phyloP scores from a whole-genome alignment of 768 basidiomycete species.

The Psilocybe azurescens region DNA sequence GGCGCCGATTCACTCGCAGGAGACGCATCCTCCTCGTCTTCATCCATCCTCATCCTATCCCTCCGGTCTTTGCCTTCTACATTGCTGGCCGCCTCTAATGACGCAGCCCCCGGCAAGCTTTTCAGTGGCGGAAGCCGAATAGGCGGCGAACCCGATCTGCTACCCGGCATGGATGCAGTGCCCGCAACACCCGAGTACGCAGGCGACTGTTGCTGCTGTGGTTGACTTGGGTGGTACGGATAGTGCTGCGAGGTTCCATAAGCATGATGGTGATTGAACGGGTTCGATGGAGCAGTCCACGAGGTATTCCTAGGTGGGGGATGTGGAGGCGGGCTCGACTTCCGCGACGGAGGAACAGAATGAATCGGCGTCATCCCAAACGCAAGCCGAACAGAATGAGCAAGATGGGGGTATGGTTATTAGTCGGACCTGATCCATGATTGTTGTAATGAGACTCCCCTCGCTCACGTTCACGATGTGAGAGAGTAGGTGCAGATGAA shows the following conservation, averaged over 20 bases:
- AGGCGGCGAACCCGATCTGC: slow-evolving; percentile 71
- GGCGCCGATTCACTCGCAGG: slow-evolving; percentile 14
- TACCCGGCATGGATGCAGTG: slow-evolving; percentile 53
- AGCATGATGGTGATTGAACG: slow-evolving; percentile 19
- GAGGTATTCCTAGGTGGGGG: slow-evolving; percentile 27
- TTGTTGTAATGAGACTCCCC: slow-evolving; percentile 25
- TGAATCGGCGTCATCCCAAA: slow-evolving; percentile 93
- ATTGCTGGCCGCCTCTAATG: slow-evolving; percentile 14
- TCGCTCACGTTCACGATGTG: slow-evolving; percentile 15
- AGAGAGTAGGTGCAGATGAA: slow-evolving; percentile 18
- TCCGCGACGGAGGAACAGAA: slow-evolving; percentile 38
- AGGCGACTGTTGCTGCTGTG: neutral
- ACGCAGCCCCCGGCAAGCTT: slow-evolving; percentile 27
- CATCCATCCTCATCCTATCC: slow-evolving; percentile 13
- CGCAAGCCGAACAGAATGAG: slow-evolving; percentile 83
- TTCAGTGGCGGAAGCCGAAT: slow-evolving; percentile 76
- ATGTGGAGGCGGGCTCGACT: slow-evolving; percentile 38
- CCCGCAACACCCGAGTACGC: slow-evolving; percentile 19
- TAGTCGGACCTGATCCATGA: slow-evolving; percentile 27
- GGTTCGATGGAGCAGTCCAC: slow-evolving; percentile 23
- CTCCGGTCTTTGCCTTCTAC: slow-evolving; percentile 19
- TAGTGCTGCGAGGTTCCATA: slow-evolving; percentile 22
- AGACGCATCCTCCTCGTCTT: slow-evolving; percentile 14
- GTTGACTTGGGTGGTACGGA: slow-evolving; percentile 1
- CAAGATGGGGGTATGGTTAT: slow-evolving; percentile 63